phyloP scores from a whole-genome alignment of 108 stramenopile genomes.

The Mayamaea pseudoterrestris region DNA sequence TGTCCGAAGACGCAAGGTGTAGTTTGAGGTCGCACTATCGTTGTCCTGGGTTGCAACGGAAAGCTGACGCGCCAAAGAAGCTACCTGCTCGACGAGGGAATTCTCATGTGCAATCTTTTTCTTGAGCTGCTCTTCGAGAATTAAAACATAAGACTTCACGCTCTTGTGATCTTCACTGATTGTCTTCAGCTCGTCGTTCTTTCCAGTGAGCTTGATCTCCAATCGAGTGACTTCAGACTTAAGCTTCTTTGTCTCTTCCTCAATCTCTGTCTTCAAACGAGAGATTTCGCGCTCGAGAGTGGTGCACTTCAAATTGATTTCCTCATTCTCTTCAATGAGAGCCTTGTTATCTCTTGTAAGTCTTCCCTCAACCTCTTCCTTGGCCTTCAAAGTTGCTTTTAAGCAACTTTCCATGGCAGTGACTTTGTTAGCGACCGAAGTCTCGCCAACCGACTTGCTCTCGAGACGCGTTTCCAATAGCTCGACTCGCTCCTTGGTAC shows the following conservation, averaged over 20 bases:
- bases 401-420: background rate
- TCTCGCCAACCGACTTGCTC: too few relatives aligned
- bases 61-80: constrained; percentile 35
- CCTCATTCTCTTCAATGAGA: constrained; percentile 6
- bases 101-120: constrained; percentile 61
- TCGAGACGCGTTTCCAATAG: constrained; percentile 58
- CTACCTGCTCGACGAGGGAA: constrained; percentile 45
- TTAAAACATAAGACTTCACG: constrained; percentile 33
- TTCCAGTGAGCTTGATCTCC: constrained; percentile 7
- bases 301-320: background rate
- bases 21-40: constrained; percentile 8
- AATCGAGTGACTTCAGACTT: background rate
- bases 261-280: background rate
- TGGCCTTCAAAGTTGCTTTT: background rate
- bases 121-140: constrained; percentile 59
- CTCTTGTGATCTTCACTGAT: constrained; percentile 36
- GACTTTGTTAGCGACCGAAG: constrained; percentile 49
- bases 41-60: constrained; percentile 30
- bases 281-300: background rate
- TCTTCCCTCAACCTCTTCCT: constrained; percentile 21
- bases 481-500: constrained; percentile 64
- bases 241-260: background rate
- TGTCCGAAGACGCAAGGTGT: constrained; percentile 23
- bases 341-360: background rate
- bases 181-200: constrained; percentile 18